Evolutionary conservation across 768 basidiomycete genomes (phyloP), one percentile per base, ranked within the genome.

Genomic region (Suillus subaureus): DNA sequence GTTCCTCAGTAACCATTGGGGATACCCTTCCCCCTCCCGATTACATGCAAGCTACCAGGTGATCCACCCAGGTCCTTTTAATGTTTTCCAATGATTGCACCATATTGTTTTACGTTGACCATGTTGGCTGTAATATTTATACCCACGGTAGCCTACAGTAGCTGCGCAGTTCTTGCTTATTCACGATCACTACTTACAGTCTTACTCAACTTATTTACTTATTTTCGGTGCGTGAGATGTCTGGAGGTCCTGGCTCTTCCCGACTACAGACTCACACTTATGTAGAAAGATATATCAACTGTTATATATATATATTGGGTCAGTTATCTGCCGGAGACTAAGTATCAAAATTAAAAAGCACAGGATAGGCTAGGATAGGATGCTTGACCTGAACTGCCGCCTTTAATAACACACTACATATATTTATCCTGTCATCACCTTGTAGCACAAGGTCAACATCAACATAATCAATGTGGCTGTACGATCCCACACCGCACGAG

Each of bases 21-120:
- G 73, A 73, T n/a, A 63, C 61, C 31, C 70, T 75, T 6, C 39
- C 40, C 58, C 72, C 73, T 33, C 73, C 75, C 0, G 66, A 73
- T 55, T 75, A 75, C 40, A 64, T 15, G 23, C 72, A 76, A 57
- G 72, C 66, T 6, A 65, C 37, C 8, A 37, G 16, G 42, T 43
- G 43, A 16, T 51, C 15, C 9, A 65, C 64, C 12, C 35, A 28
- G 8, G 54, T 39, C 9, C 11, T 40, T 47, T 3, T 6, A 7
- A 6, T 13, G 6, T 28, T 60, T 42, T 3, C 40, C 23, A 12
- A 7, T 42, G 12, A 6, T 28, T 42, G 16, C 21, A 31, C 23
- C 16, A 15, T 16, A 26, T 42, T 3, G 12, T 60, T 13, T 33
- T 21, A 35, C 12, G 18, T 12, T 13, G 11, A n/a, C 26, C 6